Evolutionary conservation across 2,329 filamentous ascomycete genomes (phyloP).

Genomic region (Fusarium pseudocircinatum): DNA sequence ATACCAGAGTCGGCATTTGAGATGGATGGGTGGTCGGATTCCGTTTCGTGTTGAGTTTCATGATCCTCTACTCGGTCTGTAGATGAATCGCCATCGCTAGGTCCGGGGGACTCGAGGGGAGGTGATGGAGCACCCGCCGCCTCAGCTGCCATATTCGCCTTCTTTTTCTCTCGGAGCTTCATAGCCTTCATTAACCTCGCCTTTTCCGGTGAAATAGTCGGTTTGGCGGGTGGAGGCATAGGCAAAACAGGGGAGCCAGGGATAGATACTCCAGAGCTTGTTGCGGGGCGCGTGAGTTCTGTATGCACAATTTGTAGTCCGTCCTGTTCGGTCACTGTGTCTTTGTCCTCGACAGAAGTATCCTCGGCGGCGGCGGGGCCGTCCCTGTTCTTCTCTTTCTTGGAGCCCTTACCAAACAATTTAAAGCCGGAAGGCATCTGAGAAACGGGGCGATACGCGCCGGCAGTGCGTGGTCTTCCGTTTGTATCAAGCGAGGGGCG

Average conservation of each 20-base stretch:
- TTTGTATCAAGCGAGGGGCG: slow-evolving; percentile 77
- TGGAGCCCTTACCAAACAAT: slow-evolving; percentile 67
- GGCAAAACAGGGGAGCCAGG: slow-evolving; percentile 50
- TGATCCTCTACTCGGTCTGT: slow-evolving; percentile 38
- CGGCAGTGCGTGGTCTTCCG: slow-evolving; percentile 69
- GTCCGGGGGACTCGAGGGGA: slow-evolving; percentile 24
- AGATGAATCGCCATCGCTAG: slow-evolving; percentile 34
- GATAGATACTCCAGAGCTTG: slow-evolving; percentile 57
- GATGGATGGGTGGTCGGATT: slow-evolving; percentile 45
- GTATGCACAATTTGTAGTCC: slow-evolving; percentile 38
- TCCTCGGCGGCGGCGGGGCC: slow-evolving; percentile 46
- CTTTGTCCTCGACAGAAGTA: slow-evolving; percentile 51
- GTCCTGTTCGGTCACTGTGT: slow-evolving; percentile 49
- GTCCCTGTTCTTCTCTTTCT: slow-evolving; percentile 53
- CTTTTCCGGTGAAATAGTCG: slow-evolving; percentile 84
- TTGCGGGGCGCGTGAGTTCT: slow-evolving; percentile 50
- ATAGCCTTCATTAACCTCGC: slow-evolving; percentile 92
- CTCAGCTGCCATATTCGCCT: slow-evolving; percentile 46
- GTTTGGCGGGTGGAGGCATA: slow-evolving; percentile 55
- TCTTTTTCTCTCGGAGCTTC: slow-evolving; percentile 86
- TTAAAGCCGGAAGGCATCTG: slow-evolving; percentile 85
- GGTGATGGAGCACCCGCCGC: slow-evolving; percentile 33
- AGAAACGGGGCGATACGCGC: slow-evolving; percentile 75
- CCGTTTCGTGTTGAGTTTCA: slow-evolving; percentile 33
- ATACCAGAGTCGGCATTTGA: slow-evolving; percentile 65